Evolutionary conservation across 1,284 basidiomycete species (phyloP).

Genomic region (Acaromyces ingoldii): DNA sequence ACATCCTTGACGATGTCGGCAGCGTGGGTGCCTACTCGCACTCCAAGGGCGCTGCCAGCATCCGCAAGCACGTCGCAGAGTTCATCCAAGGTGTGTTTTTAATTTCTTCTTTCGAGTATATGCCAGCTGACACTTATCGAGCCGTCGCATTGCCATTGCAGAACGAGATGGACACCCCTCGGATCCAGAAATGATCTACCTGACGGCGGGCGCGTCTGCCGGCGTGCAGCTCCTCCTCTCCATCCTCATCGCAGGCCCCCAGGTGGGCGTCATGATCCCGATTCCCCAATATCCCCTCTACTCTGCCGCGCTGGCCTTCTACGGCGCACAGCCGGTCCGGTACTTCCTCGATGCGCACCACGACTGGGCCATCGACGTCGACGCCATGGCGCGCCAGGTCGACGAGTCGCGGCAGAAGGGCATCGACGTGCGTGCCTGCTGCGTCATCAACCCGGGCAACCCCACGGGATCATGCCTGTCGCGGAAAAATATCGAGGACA

Average conservation of each 20-base stretch:
- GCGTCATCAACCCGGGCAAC: slow-evolving; percentile 50
- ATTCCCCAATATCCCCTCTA: slow-evolving; percentile 98
- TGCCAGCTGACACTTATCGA: too few relatives aligned
- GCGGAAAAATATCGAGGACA: slow-evolving; percentile 37
- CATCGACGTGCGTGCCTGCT: slow-evolving; percentile 40
- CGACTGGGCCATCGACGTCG: slow-evolving; percentile 78
- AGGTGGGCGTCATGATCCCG: slow-evolving; percentile 80
- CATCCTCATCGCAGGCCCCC: slow-evolving; percentile 64
- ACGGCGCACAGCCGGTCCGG: slow-evolving; percentile 72
- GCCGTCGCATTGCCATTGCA: not conserved
- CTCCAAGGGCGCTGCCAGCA: slow-evolving; percentile 84
- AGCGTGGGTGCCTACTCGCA: slow-evolving; percentile 94
- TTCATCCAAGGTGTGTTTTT: slow-evolving; percentile 81
- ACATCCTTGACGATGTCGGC: slow-evolving; percentile 79
- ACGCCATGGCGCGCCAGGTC: slow-evolving; percentile 66
- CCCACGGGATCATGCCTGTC: slow-evolving; percentile 45
- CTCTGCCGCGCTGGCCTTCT: slow-evolving; percentile 85
- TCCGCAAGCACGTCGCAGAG: slow-evolving; percentile 80
- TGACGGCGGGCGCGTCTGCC: slow-evolving; percentile 86
- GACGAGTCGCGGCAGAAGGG: slow-evolving; percentile 65
- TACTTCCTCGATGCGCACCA: slow-evolving; percentile 81
- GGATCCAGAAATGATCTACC: slow-evolving; percentile 80
- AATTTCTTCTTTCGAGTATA: too few relatives aligned
- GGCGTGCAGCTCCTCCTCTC: slow-evolving; percentile 85
- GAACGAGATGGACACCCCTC: slow-evolving; percentile 60